Percentiles rank a stretch among this genome's conserved stretches.
These are phyloP conservation scores for Saturnispora zaruensis DNA, from an alignment of 805 yeast genomes.

Conservation along the genomic window DNA sequence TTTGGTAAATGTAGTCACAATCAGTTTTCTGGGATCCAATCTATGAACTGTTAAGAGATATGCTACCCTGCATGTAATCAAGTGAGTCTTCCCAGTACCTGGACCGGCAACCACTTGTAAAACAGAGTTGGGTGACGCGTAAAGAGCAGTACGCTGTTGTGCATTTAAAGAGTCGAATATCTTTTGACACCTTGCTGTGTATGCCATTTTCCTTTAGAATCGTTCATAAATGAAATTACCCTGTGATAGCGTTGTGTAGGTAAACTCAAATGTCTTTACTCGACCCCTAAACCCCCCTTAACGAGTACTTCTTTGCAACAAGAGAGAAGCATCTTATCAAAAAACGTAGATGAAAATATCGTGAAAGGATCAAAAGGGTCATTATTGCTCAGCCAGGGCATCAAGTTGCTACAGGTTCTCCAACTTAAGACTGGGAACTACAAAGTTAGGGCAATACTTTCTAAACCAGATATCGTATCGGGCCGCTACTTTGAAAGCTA, in stretches of 20 bases:
- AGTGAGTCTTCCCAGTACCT: conserved; percentile 74
- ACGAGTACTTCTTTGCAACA: not conserved
- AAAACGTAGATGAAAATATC: not conserved
- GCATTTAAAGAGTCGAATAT: conserved; percentile 27
- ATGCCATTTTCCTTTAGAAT: not conserved
- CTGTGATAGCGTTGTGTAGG: not conserved
- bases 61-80: conserved; percentile 72
- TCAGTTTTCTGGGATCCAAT: conserved; percentile 51
- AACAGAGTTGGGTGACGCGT: conserved; percentile 30
- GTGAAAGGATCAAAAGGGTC: not conserved
- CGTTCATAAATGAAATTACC: not conserved
- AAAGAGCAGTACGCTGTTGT: conserved; percentile 37
- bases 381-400: not conserved
- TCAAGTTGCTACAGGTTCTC: not conserved
- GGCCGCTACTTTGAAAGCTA: no score
- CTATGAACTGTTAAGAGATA: conserved; percentile 45
- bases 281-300: not conserved
- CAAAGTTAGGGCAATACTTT: no score
- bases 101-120: conserved; percentile 53
- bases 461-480: no score
- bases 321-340: not conserved
- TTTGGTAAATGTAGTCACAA: conserved; percentile 89
- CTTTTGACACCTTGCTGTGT: not conserved
- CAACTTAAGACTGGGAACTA: no score
- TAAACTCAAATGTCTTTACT: not conserved